Evolutionary conservation across 192 early-diverging fungal genomes (phyloP).

Genomic region (Paraglomus brasilianum): DNA sequence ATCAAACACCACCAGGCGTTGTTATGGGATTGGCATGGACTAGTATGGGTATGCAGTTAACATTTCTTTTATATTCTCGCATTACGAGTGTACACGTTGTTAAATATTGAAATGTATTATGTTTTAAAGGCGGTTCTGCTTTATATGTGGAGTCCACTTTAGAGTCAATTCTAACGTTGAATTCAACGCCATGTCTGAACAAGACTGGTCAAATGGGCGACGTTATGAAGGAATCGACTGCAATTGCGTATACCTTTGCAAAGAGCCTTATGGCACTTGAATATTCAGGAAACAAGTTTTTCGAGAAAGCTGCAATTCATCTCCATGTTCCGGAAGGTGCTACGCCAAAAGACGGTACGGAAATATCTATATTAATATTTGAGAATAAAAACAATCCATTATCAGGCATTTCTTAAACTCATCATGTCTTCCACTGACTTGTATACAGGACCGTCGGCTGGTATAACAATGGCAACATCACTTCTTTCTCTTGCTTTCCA

Average conservation of each 20-base stretch:
- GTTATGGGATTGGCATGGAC: constrained; percentile 99
- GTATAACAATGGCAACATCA: constrained; percentile 94
- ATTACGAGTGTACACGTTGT: not conserved
- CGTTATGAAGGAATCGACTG: constrained; percentile 98
- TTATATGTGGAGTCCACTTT: constrained; percentile 95
- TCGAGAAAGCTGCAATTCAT: constrained; percentile 87
- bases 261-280: constrained; percentile 71
- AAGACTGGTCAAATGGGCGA: constrained; percentile 97
- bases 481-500: constrained; percentile 89
- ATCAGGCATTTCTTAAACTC: not conserved
- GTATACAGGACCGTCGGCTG: constrained; percentile 82
- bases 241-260: constrained; percentile 96
- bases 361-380: constrained; percentile 5
- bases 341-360: constrained; percentile 91
- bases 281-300: constrained; percentile 89
- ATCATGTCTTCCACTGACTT: not conserved
- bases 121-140: constrained; percentile 69
- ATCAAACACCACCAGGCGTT: constrained; percentile 86
- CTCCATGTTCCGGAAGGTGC: constrained; percentile 97
- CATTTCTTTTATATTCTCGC: not conserved
- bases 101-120: not conserved
- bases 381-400: not conserved
- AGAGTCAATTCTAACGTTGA: constrained; percentile 66
- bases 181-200: constrained; percentile 59
- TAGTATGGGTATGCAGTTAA: constrained; percentile 70